These are phyloP conservation scores for Mortierella hygrophila DNA, from an alignment of 192 early-diverging fungal species.

Conservation along the genomic window DNA sequence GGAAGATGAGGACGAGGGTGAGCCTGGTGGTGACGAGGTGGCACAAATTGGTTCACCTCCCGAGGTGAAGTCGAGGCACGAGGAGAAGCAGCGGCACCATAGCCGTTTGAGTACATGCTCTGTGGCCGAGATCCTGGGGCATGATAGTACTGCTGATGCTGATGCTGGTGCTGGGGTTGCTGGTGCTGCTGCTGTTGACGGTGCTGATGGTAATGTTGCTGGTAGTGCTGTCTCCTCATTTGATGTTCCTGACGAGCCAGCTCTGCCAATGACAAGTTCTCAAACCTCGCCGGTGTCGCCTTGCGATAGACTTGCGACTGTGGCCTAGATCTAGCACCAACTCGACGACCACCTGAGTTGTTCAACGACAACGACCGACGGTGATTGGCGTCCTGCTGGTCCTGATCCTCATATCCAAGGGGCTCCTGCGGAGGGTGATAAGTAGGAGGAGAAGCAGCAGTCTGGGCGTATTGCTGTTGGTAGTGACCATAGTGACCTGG, in stretches of 20 bases:
- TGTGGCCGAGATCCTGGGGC: background rate
- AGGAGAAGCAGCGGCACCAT: background rate
- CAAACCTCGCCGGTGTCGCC: slow-evolving; percentile 1
- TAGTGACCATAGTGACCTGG: slow-evolving; percentile 6
- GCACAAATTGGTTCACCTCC: background rate
- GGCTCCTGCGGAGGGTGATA: background rate
- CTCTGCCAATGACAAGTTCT: slow-evolving; percentile 32
- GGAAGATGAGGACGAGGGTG: background rate
- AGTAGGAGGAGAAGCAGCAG: background rate
- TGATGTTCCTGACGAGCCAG: slow-evolving; percentile 37
- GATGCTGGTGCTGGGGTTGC: background rate
- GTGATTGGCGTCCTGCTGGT: background rate
- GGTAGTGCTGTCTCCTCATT: slow-evolving; percentile 30
- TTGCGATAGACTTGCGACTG: background rate
- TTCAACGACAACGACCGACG: slow-evolving; percentile 30
- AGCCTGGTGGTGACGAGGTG: background rate
- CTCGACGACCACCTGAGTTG: background rate
- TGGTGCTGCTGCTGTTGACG: slow-evolving; percentile 19
- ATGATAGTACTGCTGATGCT: slow-evolving; percentile 4
- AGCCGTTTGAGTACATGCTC: background rate
- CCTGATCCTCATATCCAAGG: background rate
- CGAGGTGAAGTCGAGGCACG: background rate
- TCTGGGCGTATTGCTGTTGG: background rate
- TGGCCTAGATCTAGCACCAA: background rate
- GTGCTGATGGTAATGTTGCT: slow-evolving; percentile 35